Base-by-base conservation (phyloP, 2,329 filamentous ascomycete genomes). In the Tolypocladium inflatum region DNA sequence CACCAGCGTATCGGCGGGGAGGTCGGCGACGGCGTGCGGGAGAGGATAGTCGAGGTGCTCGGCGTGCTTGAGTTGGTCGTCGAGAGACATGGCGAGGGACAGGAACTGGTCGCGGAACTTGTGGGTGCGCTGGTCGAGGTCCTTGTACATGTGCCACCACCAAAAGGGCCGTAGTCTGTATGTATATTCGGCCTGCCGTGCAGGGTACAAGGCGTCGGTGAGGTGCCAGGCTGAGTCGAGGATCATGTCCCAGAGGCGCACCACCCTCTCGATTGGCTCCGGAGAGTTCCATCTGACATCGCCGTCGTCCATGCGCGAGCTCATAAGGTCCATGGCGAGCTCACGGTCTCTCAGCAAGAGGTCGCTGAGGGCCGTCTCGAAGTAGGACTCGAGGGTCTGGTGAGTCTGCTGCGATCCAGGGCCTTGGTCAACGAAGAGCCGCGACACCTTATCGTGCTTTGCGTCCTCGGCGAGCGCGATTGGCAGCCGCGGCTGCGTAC, bases 131-230 rank as follows among this genome's bases (percentile, higher is more conserved):
- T 58, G 63, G 50, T 72, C 67, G 58, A 73, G 67, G 53, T 73
- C 67, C 56, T 69, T 71, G 60, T 72, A 67, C 41, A 73, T 67
- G 43, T 74, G 65, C 71, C 73, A 74, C 72, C 72, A 75, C 73
- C 73, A 75, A 52, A 71, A 74, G 0, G 73, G 73, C n/a, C 70
- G 63, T 23, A 63, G 64, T 38, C 63, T 66, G 61, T 74, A 74
- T 9, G 58, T 62, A 52, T 73, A 73, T 55, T 72, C 68, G 42
- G 70, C 63, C 48, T 69, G 63, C n/a, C 67, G 67, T 2, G 64
- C 69, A 41, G 71, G 69, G 53, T 71, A 72, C 21, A 74, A 59
- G 0, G 68, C 64, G 57, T 74, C 71, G 37, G 66, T 56, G 33
- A 73, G 55, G 52, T 74, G 72, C 68, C 69, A 73, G 19, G 71